Base-by-base conservation (phyloP, 371 early-diverging fungal genomes). In the Rhizopus sp. region DNA sequence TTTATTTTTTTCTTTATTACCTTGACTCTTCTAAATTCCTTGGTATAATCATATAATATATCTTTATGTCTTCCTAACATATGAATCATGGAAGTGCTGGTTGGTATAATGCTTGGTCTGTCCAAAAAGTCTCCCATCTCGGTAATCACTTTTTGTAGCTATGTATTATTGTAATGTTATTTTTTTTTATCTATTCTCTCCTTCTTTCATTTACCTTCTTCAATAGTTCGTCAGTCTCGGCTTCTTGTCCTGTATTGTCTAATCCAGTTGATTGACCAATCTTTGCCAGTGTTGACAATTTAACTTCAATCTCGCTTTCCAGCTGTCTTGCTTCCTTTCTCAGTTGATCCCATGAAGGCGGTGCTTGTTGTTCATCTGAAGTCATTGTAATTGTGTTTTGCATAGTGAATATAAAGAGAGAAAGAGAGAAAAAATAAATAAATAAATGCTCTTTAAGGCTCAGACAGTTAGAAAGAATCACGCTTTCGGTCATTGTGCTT, bases 51-150 rank as follows among this genome's bases (percentile, higher is more conserved):
- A 60, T 78, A 85, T 29, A 86, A 68, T 35, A 88, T 88, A 67
- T 88, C 87, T 46, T 86, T 78, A 60, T 90, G 89, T 42, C 90
- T 64, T 63, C 88, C 84, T 23, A 88, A 65, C 70, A 86, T 69
- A 50, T 88, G 90, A 66, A 83, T 75, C 83, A 86, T 86, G 46
- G 84, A 83, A 29, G 87, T 81, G 50, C 75, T 87, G 5, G 82
- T 77, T 4, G 86, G 81, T 35, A 70, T 73, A 8, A 81, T 55
- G 40, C 78, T 73, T 0, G 85, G 81, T 66, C 69, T 69, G 51
- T 80, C 80, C 23, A 82, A 53, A 39, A 73, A 77, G 38, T 88
- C 85, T 10, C 68, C 63, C 83, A 82, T 82, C 0, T 69, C 69
- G 32, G 69, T 70, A 40, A 87, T 82, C 7, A 82, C 77, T 3